Base-by-base conservation (phyloP, 140 eudicot genomes). In the Senecio squalidus region DNA sequence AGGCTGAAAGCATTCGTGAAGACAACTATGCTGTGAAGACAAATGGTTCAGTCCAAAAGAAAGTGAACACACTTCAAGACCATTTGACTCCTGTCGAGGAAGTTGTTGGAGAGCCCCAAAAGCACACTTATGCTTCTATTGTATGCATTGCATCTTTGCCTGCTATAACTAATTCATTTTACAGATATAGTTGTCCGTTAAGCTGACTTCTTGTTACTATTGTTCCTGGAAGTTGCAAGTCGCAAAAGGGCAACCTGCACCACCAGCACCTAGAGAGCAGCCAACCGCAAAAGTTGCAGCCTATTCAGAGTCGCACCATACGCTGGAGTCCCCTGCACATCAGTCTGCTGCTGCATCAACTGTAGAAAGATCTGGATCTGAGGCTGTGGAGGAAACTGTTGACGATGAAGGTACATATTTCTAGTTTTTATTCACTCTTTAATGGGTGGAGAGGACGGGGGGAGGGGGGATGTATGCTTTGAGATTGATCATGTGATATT, bases 61-160 rank as follows among this genome's bases (percentile, higher is more conserved):
- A 83, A 29, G 36, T 78, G 41, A 64, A 80, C 28, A 28, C 81
- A 27, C 71, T 62, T 30, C 90, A 70, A 41, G 86, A 73, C 8
- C 81, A 54, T 55, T 64, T 68, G 21, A 33, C 80, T 47, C 80
- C 82, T 16, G 45, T 75, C 24, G 86, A 81, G 51, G 95, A 92
- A 73, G 76, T 82, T 49, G 79, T 62, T 8, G 85, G 60, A 58
- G 98, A 92, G 76, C 84, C 95, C 33, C 96, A 84, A 67, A 92
- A 92, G 70, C 98, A 87, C 70, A 92, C 98, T 52, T 92, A 92
- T 62, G 98, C 98, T 72, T 92, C 98, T 38, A 88, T 92, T 58
- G 98, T 92, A 87, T 28, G 98, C 60, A 67, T 23, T 45, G 17
- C 47, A 36, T 69, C 68, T 58, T 62, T 64, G 4, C 43, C 39